Base-by-base conservation (phyloP, 169 alveolate genomes). In the Plasmodium blacklocki region DNA sequence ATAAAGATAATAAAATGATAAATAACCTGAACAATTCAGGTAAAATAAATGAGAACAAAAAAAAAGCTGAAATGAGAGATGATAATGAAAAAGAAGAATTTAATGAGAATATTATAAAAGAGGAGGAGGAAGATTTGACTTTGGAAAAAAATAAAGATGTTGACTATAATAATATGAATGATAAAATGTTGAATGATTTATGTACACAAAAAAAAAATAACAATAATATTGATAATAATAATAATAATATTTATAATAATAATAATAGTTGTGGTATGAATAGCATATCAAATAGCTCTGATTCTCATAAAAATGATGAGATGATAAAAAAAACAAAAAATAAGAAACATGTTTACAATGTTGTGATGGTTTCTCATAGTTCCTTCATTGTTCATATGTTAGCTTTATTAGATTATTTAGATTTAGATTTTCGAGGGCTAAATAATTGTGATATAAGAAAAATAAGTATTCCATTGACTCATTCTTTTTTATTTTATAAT, bases 311-410 rank as follows among this genome's bases (percentile, higher is more conserved):
- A 59, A 8, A 19, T 59, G 29, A 11, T 1, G 26, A n/a, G 11
- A 21, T 14, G 8, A 11, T 15, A 18, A 39, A 66, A n/a, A 14
- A 66, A 39, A 39, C 1, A 8, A 26, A 66, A 66, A n/a, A 26
- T 19, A 66, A 66, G 21, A 66, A 66, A 66, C 6, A 39, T 9
- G 88, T 74, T 0, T 83, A 23, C 18, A 83, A 83, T 39, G 59
- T 83, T 49, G 73, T 83, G 2, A 32, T 83, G 7, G 83, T 83
- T n/a, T 83, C 91, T 21, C 91, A 83, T 50, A 83, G 91, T 32
- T 83, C 91, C n/a, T 83, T 68, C 18, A 68, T 83, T 15, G 1
- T 68, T 26, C 83, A 83, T 54, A 43, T 83, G 8, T 67, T 83
- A 60, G 80, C 91, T 6, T 23, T 83, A 11, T 54, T 83, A 15